Evolutionary conservation across 208 protist genomes (phyloP).

Genomic region (Leptomonas pyrrhocoris): DNA sequence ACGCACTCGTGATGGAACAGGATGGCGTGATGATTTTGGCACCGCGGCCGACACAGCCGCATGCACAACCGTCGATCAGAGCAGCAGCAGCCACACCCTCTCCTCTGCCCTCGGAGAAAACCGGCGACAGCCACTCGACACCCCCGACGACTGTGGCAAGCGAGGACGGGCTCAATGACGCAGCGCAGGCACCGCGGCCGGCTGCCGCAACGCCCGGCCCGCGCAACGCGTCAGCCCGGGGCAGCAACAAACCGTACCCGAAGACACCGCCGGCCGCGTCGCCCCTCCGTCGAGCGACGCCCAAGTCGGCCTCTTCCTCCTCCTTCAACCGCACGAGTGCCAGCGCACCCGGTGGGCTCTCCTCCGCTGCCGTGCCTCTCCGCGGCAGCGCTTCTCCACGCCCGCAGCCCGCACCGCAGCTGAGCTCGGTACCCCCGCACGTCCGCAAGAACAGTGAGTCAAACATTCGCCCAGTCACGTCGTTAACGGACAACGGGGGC

Average conservation of each 20-base stretch:
- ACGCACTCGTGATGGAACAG: constrained; percentile 45
- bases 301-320: not conserved
- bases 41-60: constrained; percentile 15
- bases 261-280: constrained; percentile 8
- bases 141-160: constrained; percentile 6
- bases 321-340: not conserved
- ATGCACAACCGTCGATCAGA: not conserved
- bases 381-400: constrained; percentile 6
- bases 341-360: not conserved
- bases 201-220: not conserved
- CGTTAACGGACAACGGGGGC: constrained; percentile 1
- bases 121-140: constrained; percentile 2
- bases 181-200: not conserved
- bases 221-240: not conserved
- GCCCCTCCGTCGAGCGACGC: not conserved
- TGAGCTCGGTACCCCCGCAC: constrained; percentile 11
- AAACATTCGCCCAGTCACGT: constrained; percentile 6
- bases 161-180: constrained; percentile 5
- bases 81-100: not conserved
- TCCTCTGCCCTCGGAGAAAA: constrained; percentile 5
- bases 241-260: not conserved
- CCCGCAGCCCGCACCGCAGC: not conserved
- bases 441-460: not conserved
- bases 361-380: not conserved
- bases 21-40: constrained; percentile 58